phyloP scores from a whole-genome alignment of 345 rosid genomes.

The Arabis hirsuta region DNA sequence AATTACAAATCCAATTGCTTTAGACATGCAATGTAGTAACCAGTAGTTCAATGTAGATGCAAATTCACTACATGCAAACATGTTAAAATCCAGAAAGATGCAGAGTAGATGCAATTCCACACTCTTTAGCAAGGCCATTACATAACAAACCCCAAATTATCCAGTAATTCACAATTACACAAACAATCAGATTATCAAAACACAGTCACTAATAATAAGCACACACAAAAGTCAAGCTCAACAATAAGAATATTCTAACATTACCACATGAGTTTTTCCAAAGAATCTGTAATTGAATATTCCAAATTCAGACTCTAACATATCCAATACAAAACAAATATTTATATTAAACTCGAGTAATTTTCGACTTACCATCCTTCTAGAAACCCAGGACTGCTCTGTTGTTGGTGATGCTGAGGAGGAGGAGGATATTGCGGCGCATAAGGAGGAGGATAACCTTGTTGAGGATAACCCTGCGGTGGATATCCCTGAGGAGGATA shows the following conservation, averaged over 20 bases:
- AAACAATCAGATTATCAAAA: not conserved
- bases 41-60: not conserved
- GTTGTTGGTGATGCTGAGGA: conserved; percentile 54
- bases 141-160: not conserved
- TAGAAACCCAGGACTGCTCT: conserved; percentile 50
- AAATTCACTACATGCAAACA: conserved; percentile 3
- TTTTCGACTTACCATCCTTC: conserved; percentile 72
- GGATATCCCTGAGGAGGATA: conserved; percentile 59
- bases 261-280: not conserved
- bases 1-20: not conserved
- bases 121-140: not conserved
- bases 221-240: conserved; percentile 14
- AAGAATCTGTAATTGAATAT: conserved; percentile 15
- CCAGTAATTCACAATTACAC: not conserved
- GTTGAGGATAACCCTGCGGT: conserved; percentile 56
- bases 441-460: conserved; percentile 69
- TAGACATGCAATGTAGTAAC: conserved; percentile 3
- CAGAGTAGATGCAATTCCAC: conserved; percentile 9
- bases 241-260: conserved; percentile 16
- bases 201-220: not conserved
- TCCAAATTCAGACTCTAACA: not conserved
- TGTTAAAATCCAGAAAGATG: not conserved
- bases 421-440: conserved; percentile 85
- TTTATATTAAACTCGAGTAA: not conserved
- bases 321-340: not conserved